phyloP scores from a whole-genome alignment of 768 basidiomycete genomes.

The Favolaschia claudopus region DNA sequence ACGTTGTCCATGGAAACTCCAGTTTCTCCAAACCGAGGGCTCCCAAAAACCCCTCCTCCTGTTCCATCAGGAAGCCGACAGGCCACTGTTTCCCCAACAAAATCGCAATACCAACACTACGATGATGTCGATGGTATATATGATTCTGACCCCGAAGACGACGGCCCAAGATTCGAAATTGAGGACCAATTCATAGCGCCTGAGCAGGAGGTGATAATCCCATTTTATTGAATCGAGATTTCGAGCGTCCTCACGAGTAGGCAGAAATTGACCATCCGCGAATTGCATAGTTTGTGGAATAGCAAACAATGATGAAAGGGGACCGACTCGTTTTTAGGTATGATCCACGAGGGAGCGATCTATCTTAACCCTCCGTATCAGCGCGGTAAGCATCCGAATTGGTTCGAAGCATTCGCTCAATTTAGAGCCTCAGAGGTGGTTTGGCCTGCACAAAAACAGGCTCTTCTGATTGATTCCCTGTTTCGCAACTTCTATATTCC shows the following conservation, averaged over 20 bases:
- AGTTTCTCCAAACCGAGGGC: conserved; percentile 7
- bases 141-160: conserved; percentile 48
- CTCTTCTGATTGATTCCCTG: conserved; percentile 77
- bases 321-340: conserved; percentile 41
- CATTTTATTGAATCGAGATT: not conserved
- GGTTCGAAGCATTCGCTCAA: not conserved
- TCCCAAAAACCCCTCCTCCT: conserved; percentile 1
- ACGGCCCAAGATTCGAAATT: conserved; percentile 50
- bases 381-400: conserved; percentile 54
- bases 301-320: not conserved
- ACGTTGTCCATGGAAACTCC: conserved; percentile 31
- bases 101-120: conserved; percentile 54
- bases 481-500: conserved; percentile 83
- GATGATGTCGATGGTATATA: conserved; percentile 49
- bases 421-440: conserved; percentile 63
- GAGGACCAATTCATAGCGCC: conserved; percentile 49
- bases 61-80: conserved; percentile 17
- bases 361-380: conserved; percentile 79
- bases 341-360: conserved; percentile 74
- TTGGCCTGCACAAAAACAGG: conserved; percentile 76
- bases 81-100: not conserved
- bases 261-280: conserved; percentile 1
- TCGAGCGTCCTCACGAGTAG: not conserved
- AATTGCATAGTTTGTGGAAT: conserved; percentile 11
- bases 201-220: conserved; percentile 39